These are phyloP conservation scores for Acacia crassicarpa DNA, from an alignment of 306 rosid species.

Conservation along the genomic window DNA sequence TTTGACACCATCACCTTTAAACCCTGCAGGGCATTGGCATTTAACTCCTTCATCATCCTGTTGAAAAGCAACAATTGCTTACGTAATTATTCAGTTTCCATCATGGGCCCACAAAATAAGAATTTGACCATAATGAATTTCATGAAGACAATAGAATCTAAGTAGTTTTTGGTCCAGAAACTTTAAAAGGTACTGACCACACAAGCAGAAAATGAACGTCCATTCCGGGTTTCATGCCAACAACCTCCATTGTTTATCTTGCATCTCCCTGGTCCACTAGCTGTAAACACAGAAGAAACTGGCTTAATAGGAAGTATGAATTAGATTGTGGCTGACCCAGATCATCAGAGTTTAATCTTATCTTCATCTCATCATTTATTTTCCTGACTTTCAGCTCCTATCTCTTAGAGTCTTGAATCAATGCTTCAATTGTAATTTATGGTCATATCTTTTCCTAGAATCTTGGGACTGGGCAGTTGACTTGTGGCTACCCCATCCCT, in stretches of 20 bases:
- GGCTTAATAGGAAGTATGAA: conserved; percentile 28
- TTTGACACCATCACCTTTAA: conserved; percentile 90
- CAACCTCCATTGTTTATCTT: conserved; percentile 97
- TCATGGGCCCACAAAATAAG: conserved; percentile 20
- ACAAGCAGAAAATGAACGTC: conserved; percentile 90
- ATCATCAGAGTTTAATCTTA: neutral
- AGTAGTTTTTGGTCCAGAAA: conserved; percentile 1
- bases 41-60: conserved; percentile 82
- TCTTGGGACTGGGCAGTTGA: neutral
- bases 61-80: conserved; percentile 28
- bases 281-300: conserved; percentile 57
- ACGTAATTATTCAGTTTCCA: conserved; percentile 22
- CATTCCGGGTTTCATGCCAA: conserved; percentile 86
- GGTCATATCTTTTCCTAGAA: neutral
- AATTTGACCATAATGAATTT: neutral
- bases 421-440: neutral
- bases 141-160: neutral
- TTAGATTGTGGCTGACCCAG: neutral
- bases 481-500: neutral
- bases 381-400: neutral
- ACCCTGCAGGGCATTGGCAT: conserved; percentile 88
- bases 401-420: neutral
- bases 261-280: conserved; percentile 96
- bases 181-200: conserved; percentile 50
- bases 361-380: neutral